A percentile compares a stretch with the other conserved stretches of the same genome.
Evolutionary conservation across 495 filamentous ascomycete species (phyloP).

Genomic region (Penicillium pancosmium): DNA sequence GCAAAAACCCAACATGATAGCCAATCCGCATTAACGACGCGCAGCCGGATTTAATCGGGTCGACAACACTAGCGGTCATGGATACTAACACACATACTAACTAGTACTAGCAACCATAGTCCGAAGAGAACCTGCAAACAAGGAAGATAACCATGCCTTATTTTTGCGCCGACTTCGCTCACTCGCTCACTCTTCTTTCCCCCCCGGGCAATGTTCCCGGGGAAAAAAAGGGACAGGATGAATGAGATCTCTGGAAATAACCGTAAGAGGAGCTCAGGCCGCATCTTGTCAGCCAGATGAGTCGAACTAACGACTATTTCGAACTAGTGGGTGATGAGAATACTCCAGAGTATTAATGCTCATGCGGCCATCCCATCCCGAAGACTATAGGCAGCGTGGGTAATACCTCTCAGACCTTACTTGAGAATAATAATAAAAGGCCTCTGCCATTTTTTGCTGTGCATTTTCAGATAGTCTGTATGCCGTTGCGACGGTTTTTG

Average conservation of each 20-base stretch:
- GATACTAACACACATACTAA: background rate
- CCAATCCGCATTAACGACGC: conserved; percentile 4
- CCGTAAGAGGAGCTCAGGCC: conserved; percentile 23
- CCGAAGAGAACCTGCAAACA: background rate
- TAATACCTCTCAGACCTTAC: background rate
- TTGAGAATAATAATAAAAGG: background rate
- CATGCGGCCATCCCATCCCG: conserved; percentile 2
- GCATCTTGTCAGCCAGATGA: conserved; percentile 26
- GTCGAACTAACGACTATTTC: conserved; percentile 13
- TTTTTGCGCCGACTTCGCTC: conserved; percentile 16
- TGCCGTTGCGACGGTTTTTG: conserved; percentile 1
- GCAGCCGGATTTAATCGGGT: conserved; percentile 26
- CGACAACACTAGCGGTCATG: background rate
- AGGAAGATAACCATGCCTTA: conserved; percentile 14
- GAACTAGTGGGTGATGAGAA: conserved; percentile 18
- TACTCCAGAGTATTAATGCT: background rate
- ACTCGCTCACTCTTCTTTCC: background rate
- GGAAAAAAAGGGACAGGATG: conserved; percentile 13
- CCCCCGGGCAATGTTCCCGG: conserved; percentile 17
- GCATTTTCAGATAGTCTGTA: background rate
- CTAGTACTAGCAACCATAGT: conserved; percentile 1
- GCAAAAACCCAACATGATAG: conserved; percentile 4
- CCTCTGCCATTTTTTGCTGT: background rate
- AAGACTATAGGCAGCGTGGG: background rate
- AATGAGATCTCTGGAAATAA: conserved; percentile 16